phyloP scores from a whole-genome alignment of 2,329 filamentous ascomycete genomes.

The Didymella pomorum region DNA sequence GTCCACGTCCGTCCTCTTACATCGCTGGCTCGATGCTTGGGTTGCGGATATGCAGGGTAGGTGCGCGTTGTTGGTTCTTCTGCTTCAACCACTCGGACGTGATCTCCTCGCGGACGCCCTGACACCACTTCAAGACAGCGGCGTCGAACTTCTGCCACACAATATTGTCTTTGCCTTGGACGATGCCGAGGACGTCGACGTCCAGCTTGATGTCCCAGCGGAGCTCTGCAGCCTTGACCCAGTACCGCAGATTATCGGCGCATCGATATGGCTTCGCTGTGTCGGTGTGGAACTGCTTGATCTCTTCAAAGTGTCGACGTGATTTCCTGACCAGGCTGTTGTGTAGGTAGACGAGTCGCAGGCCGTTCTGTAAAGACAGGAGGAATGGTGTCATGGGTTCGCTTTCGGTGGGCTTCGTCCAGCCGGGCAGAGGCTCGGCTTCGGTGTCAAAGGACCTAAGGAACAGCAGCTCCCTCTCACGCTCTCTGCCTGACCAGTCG shows the following conservation, averaged over 20 bases:
- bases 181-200: conserved; percentile 85
- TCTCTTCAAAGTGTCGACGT: conserved; percentile 84
- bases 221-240: conserved; percentile 94
- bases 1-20: neutral
- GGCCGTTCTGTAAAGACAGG: conserved; percentile 75
- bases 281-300: conserved; percentile 89
- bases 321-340: conserved; percentile 88
- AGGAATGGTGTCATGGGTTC: conserved; percentile 77
- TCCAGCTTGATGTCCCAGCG: conserved; percentile 88
- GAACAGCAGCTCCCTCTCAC: conserved; percentile 82
- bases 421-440: conserved; percentile 69
- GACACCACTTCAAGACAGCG: conserved; percentile 84
- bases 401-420: conserved; percentile 65
- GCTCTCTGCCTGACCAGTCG: conserved; percentile 76
- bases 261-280: conserved; percentile 92
- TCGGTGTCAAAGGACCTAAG: conserved; percentile 75
- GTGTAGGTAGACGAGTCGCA: conserved; percentile 84
- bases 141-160: conserved; percentile 85
- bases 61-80: conserved; percentile 48
- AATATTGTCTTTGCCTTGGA: conserved; percentile 73
- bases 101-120: conserved; percentile 82
- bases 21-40: conserved; percentile 40
- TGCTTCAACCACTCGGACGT: conserved; percentile 70
- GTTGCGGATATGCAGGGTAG: conserved; percentile 50
- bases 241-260: conserved; percentile 93